These are phyloP conservation scores for Gossypium aridum DNA, from an alignment of 441 rosid species.

Conservation along the genomic window DNA sequence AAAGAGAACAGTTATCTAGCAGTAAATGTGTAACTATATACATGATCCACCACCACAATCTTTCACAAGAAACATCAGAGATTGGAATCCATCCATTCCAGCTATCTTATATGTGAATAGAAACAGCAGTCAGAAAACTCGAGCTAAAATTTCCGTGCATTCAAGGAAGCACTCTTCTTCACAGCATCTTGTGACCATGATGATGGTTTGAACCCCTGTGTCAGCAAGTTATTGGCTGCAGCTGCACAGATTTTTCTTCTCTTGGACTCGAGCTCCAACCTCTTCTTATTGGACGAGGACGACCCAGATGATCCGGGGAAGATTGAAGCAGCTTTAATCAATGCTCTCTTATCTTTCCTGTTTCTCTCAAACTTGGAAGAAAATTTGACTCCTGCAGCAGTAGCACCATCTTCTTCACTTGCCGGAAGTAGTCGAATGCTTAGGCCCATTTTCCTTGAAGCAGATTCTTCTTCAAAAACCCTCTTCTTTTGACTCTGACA, in stretches of 20 bases:
- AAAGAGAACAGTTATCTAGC: neutral
- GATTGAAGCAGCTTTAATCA: slow-evolving; percentile 59
- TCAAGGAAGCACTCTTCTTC: slow-evolving; percentile 27
- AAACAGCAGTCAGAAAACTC: neutral
- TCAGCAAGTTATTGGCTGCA: slow-evolving; percentile 49
- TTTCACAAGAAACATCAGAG: neutral
- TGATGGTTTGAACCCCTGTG: slow-evolving; percentile 68
- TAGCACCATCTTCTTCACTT: slow-evolving; percentile 48
- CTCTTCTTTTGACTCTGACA: slow-evolving; percentile 69
- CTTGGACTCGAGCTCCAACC: slow-evolving; percentile 63
- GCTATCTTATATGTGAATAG: neutral
- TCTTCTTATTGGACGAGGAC: slow-evolving; percentile 39
- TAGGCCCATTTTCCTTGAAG: slow-evolving; percentile 64
- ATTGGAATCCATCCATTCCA: neutral
- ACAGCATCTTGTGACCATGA: slow-evolving; percentile 37
- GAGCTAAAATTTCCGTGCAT: slow-evolving; percentile 32
- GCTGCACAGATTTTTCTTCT: slow-evolving; percentile 68
- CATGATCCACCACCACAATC: neutral
- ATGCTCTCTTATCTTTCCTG: slow-evolving; percentile 63
- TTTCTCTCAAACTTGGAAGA: slow-evolving; percentile 67
- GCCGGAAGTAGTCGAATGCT: slow-evolving; percentile 71
- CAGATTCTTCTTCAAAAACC: slow-evolving; percentile 72
- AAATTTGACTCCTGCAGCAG: slow-evolving; percentile 55
- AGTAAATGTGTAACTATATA: neutral
- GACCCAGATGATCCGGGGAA: slow-evolving; percentile 44